Percentiles rank a stretch among this genome's conserved stretches.
Conservation (phyloP, 129 eudicot species). For the Helichrysum umbraculigerum region DNA sequence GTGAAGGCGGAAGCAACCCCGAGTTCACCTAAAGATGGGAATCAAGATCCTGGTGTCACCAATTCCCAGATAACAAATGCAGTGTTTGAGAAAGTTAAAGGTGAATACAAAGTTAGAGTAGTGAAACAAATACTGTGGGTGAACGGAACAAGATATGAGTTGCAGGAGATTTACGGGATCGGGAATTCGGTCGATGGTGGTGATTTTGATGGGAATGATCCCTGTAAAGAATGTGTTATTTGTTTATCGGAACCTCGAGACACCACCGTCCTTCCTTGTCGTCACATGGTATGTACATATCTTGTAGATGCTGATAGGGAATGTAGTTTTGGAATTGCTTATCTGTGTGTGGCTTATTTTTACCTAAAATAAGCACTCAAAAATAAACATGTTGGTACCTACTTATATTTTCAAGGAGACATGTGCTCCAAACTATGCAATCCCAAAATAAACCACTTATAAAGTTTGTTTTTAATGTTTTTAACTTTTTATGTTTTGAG, state of each 20-base stretch:
- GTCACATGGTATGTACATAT: conserved; percentile 73
- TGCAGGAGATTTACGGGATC: conserved; percentile 93
- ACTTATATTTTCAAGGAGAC: background rate
- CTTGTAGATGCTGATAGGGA: background rate
- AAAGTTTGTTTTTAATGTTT: too few relatives aligned
- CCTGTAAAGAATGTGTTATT: conserved; percentile 95
- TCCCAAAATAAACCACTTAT: too few relatives aligned
- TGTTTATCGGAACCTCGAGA: conserved; percentile 97
- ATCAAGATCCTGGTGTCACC: conserved; percentile 35
- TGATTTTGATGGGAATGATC: conserved; percentile 70
- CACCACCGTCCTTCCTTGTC: conserved; percentile 95
- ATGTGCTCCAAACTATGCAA: background rate
- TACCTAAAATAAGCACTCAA: too few relatives aligned
- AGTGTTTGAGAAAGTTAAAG: conserved; percentile 81
- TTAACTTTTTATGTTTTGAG: background rate
- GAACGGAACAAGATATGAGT: conserved; percentile 73
- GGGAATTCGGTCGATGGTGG: conserved; percentile 80
- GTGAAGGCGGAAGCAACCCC: conserved; percentile 86
- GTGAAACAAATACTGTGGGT: conserved; percentile 90
- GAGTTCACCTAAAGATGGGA: conserved; percentile 31
- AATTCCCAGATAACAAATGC: conserved; percentile 86
- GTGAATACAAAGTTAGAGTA: conserved; percentile 67
- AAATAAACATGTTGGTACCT: too few relatives aligned
- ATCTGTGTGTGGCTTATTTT: too few relatives aligned
- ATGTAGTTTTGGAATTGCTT: background rate